These are phyloP conservation scores for Sarocladium kiliense DNA, from an alignment of 2,329 filamentous ascomycete species.

Conservation along the genomic window DNA sequence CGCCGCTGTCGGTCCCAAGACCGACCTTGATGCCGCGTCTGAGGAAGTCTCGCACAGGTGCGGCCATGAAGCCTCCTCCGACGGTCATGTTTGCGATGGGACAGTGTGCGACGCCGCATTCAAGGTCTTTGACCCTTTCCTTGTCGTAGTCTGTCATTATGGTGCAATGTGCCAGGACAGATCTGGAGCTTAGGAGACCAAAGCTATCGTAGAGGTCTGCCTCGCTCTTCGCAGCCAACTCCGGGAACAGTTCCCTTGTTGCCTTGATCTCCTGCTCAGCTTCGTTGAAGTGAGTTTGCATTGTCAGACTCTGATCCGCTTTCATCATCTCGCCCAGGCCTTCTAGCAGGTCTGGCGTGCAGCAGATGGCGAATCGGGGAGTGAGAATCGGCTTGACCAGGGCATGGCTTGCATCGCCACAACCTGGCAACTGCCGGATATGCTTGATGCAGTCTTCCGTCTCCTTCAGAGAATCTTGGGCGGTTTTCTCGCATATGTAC, in stretches of 20 bases:
- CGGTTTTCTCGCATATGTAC: conserved; percentile 44
- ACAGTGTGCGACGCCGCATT: conserved; percentile 59
- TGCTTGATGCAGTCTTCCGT: conserved; percentile 45
- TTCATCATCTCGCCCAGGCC: background rate
- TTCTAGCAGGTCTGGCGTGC: conserved; percentile 33
- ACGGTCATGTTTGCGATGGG: conserved; percentile 60
- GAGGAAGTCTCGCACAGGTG: conserved; percentile 53
- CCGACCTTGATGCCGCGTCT: conserved; percentile 58
- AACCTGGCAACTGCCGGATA: conserved; percentile 24
- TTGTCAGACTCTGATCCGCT: conserved; percentile 30
- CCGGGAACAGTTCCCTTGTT: conserved; percentile 50
- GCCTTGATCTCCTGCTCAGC: conserved; percentile 53
- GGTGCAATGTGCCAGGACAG: conserved; percentile 64
- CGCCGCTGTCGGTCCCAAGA: conserved; percentile 59
- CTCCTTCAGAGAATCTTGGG: conserved; percentile 40
- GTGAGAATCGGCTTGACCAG: conserved; percentile 39
- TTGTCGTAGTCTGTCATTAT: conserved; percentile 55
- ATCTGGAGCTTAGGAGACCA: conserved; percentile 46
- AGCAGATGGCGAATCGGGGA: conserved; percentile 49
- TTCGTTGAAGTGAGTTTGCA: conserved; percentile 67
- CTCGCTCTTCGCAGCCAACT: conserved; percentile 42
- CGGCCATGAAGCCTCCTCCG: conserved; percentile 57
- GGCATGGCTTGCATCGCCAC: conserved; percentile 35
- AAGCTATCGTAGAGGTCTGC: conserved; percentile 54
- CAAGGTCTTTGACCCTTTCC: conserved; percentile 35